Percentiles rank a stretch among this genome's conserved stretches.
Evolutionary conservation across 108 stramenopile species (phyloP).

Genomic region (Skeletonema potamos): DNA sequence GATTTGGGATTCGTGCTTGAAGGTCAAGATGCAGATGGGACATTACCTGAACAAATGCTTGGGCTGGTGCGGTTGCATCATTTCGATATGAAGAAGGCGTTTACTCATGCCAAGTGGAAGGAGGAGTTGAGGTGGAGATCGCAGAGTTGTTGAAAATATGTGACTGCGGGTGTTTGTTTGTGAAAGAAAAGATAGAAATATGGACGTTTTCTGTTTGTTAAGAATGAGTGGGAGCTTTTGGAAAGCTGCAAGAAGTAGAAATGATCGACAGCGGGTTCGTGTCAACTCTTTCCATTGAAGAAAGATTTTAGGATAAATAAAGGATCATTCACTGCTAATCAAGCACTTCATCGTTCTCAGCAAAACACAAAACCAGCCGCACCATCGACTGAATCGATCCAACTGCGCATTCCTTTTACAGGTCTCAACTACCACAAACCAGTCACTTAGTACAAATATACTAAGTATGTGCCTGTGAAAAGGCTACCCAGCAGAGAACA

Average conservation of each 20-base stretch:
- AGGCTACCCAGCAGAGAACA: too few species aligned
- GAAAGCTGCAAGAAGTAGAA: not conserved
- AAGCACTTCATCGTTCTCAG: not conserved
- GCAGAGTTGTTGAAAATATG: not conserved
- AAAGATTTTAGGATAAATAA: not conserved
- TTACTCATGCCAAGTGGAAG: slow-evolving; percentile 30
- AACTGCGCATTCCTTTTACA: too few species aligned
- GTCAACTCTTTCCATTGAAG: not conserved
- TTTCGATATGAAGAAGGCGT: slow-evolving; percentile 44
- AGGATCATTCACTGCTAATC: not conserved
- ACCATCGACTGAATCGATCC: too few species aligned
- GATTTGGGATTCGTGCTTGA: slow-evolving; percentile 57
- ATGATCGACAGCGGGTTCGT: not conserved
- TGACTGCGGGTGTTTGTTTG: not conserved
- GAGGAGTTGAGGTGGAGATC: slow-evolving; percentile 11
- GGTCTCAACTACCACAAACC: too few species aligned
- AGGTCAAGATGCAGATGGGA: slow-evolving; percentile 32
- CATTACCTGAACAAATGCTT: slow-evolving; percentile 51
- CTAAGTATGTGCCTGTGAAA: too few species aligned
- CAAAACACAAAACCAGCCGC: too few species aligned
- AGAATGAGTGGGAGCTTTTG: not conserved
- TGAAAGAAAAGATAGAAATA: not conserved
- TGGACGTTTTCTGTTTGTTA: too few species aligned
- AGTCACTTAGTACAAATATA: too few species aligned
- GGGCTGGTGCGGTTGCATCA: slow-evolving; percentile 50